Percentiles rank a stretch among this genome's conserved stretches.
Evolutionary conservation across 345 rosid species (phyloP).

Genomic region (Hevea brasiliensis): DNA sequence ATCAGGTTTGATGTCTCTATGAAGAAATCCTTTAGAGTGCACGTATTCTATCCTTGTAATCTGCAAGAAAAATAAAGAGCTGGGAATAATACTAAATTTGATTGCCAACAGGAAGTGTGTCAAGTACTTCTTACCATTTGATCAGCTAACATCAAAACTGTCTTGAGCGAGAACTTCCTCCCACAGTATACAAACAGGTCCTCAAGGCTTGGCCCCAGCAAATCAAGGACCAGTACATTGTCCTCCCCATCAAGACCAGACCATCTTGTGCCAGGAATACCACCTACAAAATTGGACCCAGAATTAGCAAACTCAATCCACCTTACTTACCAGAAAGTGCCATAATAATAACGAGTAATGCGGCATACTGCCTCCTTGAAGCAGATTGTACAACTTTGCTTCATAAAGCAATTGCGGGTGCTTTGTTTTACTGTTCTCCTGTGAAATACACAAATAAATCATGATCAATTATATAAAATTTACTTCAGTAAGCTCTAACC

Average conservation of each 20-base stretch:
- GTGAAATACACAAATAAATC: slow-evolving; percentile 3
- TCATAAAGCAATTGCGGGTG: slow-evolving; percentile 88
- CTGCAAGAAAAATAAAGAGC: slow-evolving; percentile 27
- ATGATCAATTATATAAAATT: neutral
- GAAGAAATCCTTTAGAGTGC: slow-evolving; percentile 80
- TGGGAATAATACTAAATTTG: neutral
- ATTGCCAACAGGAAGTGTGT: neutral
- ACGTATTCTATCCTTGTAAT: slow-evolving; percentile 66
- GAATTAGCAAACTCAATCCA: slow-evolving; percentile 12
- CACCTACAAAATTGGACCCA: slow-evolving; percentile 45
- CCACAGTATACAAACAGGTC: slow-evolving; percentile 89
- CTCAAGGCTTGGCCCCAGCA: slow-evolving; percentile 93
- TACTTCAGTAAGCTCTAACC: neutral
- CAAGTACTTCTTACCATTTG: slow-evolving; percentile 60
- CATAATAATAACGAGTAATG: neutral
- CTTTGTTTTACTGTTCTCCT: slow-evolving; percentile 86
- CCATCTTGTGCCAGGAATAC: slow-evolving; percentile 81
- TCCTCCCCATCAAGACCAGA: slow-evolving; percentile 82
- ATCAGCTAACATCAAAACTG: slow-evolving; percentile 85
- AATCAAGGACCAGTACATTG: slow-evolving; percentile 73
- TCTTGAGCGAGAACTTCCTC: slow-evolving; percentile 82
- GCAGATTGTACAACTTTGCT: slow-evolving; percentile 75
- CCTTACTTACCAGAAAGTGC: neutral
- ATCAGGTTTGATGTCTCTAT: slow-evolving; percentile 81
- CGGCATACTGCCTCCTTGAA: slow-evolving; percentile 84